Conservation (phyloP, 768 basidiomycete species). For the Floccularia luteovirens region DNA sequence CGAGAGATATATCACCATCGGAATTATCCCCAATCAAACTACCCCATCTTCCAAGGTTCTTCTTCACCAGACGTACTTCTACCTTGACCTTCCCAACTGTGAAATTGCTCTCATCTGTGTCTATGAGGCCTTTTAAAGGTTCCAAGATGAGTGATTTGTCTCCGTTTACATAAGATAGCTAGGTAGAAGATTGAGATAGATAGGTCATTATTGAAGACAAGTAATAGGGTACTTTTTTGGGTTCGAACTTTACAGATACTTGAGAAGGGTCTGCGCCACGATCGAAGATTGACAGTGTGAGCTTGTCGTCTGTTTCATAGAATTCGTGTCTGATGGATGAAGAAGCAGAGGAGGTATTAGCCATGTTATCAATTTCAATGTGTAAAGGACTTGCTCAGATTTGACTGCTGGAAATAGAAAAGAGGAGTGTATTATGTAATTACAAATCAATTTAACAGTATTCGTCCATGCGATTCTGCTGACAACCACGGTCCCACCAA, state of each 20-base stretch:
- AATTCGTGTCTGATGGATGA: constrained; percentile 63
- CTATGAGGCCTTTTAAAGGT: constrained; percentile 79
- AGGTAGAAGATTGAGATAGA: background rate
- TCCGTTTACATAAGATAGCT: constrained; percentile 61
- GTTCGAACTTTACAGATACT: constrained; percentile 56
- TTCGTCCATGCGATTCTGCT: too few relatives aligned
- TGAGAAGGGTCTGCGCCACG: constrained; percentile 60
- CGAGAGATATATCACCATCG: constrained; percentile 47
- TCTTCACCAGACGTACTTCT: constrained; percentile 75
- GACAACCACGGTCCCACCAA: too few relatives aligned
- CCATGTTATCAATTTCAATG: too few relatives aligned
- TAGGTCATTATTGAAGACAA: background rate
- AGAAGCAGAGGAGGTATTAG: too few relatives aligned
- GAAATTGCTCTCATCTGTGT: constrained; percentile 50
- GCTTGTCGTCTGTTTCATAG: constrained; percentile 76
- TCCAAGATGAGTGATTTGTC: constrained; percentile 66
- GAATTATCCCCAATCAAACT: constrained; percentile 65
- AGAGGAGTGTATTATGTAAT: too few relatives aligned
- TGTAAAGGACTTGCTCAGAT: too few relatives aligned
- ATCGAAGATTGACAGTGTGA: constrained; percentile 75
- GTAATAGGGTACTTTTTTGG: constrained; percentile 42
- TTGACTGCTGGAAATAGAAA: too few relatives aligned
- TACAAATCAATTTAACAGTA: too few relatives aligned
- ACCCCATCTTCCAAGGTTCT: constrained; percentile 64
- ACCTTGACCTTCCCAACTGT: constrained; percentile 83